Percentiles rank a stretch among this genome's conserved stretches.
Evolutionary conservation across 805 yeast genomes (phyloP).

Genomic region (Allodekkera sacchari): DNA sequence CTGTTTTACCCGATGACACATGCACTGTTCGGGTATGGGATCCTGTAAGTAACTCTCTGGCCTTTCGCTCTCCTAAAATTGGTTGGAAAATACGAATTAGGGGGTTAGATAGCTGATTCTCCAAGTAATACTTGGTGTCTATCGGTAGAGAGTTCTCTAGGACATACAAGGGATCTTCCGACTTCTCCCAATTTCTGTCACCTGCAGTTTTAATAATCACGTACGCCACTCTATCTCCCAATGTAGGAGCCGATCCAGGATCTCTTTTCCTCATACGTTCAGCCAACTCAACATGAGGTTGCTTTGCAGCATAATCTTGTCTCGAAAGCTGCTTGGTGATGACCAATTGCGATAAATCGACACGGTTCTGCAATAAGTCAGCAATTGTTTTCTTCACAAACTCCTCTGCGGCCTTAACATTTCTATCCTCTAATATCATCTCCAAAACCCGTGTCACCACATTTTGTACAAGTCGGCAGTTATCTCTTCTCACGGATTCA

Average conservation of each 20-base stretch:
- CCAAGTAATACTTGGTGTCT: constrained; percentile 89
- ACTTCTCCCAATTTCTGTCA: constrained; percentile 86
- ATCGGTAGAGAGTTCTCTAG: constrained; percentile 87
- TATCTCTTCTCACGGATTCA: constrained; percentile 97
- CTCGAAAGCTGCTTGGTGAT: constrained; percentile 87
- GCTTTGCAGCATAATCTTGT: constrained; percentile 90
- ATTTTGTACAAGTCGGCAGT: constrained; percentile 88
- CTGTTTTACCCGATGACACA: constrained; percentile 66
- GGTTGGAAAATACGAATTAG: constrained; percentile 91
- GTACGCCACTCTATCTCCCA: constrained; percentile 97
- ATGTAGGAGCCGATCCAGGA: constrained; percentile 92
- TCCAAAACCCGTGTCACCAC: constrained; percentile 89
- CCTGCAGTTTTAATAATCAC: constrained; percentile 80
- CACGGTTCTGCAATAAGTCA: constrained; percentile 80
- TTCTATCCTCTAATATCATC: constrained; percentile 76
- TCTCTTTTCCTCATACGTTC: constrained; percentile 95
- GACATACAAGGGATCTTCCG: constrained; percentile 93
- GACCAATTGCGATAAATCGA: constrained; percentile 88
- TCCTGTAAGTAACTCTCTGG: constrained; percentile 74
- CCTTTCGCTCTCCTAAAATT: constrained; percentile 76
- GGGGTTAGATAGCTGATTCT: constrained; percentile 88
- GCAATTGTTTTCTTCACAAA: constrained; percentile 86
- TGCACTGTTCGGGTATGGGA: constrained; percentile 74
- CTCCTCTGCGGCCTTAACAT: constrained; percentile 74
- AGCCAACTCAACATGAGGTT: constrained; percentile 94